Base-by-base conservation (phyloP, 768 basidiomycete species). In the Pleurotus ostreatus region DNA sequence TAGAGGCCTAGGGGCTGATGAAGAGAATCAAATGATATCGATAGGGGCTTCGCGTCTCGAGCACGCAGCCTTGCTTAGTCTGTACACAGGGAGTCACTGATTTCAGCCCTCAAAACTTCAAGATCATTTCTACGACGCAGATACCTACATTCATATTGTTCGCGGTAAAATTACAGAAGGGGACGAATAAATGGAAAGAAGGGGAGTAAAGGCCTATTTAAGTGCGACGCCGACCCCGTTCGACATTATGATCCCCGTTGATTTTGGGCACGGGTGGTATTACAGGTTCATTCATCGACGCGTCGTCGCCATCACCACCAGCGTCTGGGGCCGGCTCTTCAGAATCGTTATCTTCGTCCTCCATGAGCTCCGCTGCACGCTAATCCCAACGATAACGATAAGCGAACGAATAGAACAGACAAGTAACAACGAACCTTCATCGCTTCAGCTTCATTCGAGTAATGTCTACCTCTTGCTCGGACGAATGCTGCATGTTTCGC, bases 391-490 rank as follows among this genome's bases (percentile, higher is more conserved):
- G 30, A 9, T 11, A 11, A 8, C 30, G 30, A 9, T 34, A 34
- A 34, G 30, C 30, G 8, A 9, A 9, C 11, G 30, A 9, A 8
- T 34, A 34, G 46, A 60, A 26, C 23, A 38, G 57, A 59, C 56
- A 54, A 45, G 25, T 23, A 49, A 40, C n/a, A 51, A 57, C 55
- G 46, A 70, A 88, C 91, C 84, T 93, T 93, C 92, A 94, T 93
- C 15, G 91, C 92, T 66, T 93, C 89, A 1, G 89, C 92, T 66
- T 94, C 92, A 49, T 94, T 93, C 4, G 91, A 92, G 63, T 94
- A 94, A 65, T 94, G 92, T 55, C 89, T 78, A 54, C 88, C 89
- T 20, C 92, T 80, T 20, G 90, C 91, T 61, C 82, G 81, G 30
- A 92, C 77, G 63, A 94, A 94, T 20, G 77, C 92, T 12, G 85